Percentiles rank a stretch among this genome's conserved stretches.
These are phyloP conservation scores for Cyberlindnera mrakii DNA, from an alignment of 805 yeast species.

Conservation along the genomic window DNA sequence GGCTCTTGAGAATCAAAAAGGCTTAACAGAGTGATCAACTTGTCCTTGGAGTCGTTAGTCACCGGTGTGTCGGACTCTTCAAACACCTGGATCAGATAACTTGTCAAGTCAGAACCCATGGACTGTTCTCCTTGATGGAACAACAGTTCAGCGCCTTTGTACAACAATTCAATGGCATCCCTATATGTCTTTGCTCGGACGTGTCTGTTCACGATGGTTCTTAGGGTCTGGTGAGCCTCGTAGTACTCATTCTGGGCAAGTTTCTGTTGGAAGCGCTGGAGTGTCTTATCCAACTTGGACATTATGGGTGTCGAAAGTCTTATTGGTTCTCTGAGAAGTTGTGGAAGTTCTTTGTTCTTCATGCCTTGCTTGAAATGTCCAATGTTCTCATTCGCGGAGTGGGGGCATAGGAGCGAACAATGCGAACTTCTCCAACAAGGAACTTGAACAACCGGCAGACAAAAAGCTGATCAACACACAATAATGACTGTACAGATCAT, in stretches of 20 bases:
- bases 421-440: too few relatives aligned
- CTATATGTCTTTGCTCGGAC: slow-evolving; percentile 59
- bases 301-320: background rate
- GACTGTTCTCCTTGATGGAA: slow-evolving; percentile 69
- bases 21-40: slow-evolving; percentile 41
- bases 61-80: slow-evolving; percentile 40
- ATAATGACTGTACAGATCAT: slow-evolving; percentile 41
- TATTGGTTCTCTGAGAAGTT: too few relatives aligned
- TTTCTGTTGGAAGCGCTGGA: slow-evolving; percentile 59
- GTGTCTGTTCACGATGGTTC: slow-evolving; percentile 85
- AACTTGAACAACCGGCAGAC: too few relatives aligned
- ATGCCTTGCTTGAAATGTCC: background rate
- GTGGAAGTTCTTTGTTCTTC: background rate
- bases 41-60: slow-evolving; percentile 38
- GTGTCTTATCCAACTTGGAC: slow-evolving; percentile 48
- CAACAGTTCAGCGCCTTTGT: slow-evolving; percentile 64
- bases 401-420: too few relatives aligned
- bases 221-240: slow-evolving; percentile 92
- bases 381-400: slow-evolving; percentile 3
- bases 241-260: slow-evolving; percentile 74
- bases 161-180: slow-evolving; percentile 69
- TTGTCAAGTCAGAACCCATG: slow-evolving; percentile 71
- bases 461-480: too few relatives aligned
- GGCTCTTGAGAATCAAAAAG: slow-evolving; percentile 45
- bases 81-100: slow-evolving; percentile 68